phyloP scores from a whole-genome alignment of 2,329 filamentous ascomycete species.

The Acephala macrosclerotiorum region DNA sequence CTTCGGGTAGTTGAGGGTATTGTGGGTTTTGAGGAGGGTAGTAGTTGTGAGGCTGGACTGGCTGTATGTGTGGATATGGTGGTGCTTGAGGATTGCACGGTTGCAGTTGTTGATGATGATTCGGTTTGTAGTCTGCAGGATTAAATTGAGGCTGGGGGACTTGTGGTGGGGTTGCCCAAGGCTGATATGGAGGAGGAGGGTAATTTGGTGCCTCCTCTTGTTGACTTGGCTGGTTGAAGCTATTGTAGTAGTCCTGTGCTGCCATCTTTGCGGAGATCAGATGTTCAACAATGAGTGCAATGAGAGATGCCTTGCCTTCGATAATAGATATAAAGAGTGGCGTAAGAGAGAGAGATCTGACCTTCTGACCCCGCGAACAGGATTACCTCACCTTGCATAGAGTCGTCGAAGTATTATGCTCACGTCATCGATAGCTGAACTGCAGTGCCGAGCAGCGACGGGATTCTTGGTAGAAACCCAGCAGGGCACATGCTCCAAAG shows the following conservation, averaged over 20 bases:
- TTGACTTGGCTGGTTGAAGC: conserved; percentile 19
- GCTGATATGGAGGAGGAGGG: conserved; percentile 23
- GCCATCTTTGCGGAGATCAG: conserved; percentile 23
- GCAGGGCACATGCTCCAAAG: neutral
- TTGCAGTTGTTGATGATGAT: conserved; percentile 14
- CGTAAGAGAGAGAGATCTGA: neutral
- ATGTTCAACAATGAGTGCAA: conserved; percentile 11
- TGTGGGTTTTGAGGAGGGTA: conserved; percentile 16
- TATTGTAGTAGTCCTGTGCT: conserved; percentile 34
- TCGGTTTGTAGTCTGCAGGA: neutral
- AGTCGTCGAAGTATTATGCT: neutral
- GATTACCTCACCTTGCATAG: conserved; percentile 18
- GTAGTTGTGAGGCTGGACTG: conserved; percentile 6
- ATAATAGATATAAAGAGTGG: conserved; percentile 9
- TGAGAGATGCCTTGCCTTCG: conserved; percentile 1
- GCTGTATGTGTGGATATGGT: conserved; percentile 4
- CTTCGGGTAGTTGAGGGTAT: conserved; percentile 12
- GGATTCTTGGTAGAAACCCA: conserved; percentile 4
- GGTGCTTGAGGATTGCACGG: conserved; percentile 16
- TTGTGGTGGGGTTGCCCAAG: conserved; percentile 3
- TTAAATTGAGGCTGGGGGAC: conserved; percentile 9
- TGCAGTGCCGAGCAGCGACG: conserved; percentile 4
- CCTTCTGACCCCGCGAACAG: neutral
- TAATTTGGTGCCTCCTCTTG: conserved; percentile 2
- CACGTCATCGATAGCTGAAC: conserved; percentile 9